Evolutionary conservation across 768 basidiomycete species (phyloP), one percentile per base, ranked within the genome.

Genomic region (Gelatoporia subvermispora): DNA sequence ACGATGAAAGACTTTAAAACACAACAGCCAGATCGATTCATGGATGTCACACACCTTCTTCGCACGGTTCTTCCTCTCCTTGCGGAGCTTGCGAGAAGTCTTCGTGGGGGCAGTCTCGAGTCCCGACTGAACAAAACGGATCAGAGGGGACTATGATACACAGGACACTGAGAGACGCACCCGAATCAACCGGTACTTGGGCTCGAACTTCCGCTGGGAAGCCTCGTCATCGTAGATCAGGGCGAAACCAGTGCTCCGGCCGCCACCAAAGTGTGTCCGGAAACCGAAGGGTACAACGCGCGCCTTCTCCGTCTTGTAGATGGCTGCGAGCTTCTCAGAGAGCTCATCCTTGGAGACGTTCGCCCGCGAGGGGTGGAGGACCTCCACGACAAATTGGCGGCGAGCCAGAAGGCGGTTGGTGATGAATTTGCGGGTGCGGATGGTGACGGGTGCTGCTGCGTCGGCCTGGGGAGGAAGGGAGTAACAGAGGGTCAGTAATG

Each of bases 381-480:
- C 81, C 60, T 94, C 93, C 57, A 97, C 79, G 60, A 97, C 79
- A 65, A 98, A 94, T 78, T 98, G 96, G 64, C 91, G 89, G 61
- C 96, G 89, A 60, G 89, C 84, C 43, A 99, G 77, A 57, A 99
- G 88, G 52, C 93, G 92, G 82, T 99, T 99, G 67, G 94, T 96
- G 72, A 97, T 89, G 78, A 98, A 98, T 79, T 99, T 97, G 71
- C 94, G 89, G 47, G 96, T 96, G 63, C 96, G 91, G 68, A 99
- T 79, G 58, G 96, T 99, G 60, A 99, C 79, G 51, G 94, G 85
- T 68, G 90, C 80, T 69, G 82, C 76, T 67, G 68, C 75, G 68
- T 88, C 88, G 73, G 87, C 79, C 88, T 90, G 60, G 18, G 65
- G 56, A 52, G 43, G 57, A 48, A 56, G 52, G 41, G 10, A 48